Evolutionary conservation across 345 rosid species (phyloP).

Genomic region (Salix dunnii): DNA sequence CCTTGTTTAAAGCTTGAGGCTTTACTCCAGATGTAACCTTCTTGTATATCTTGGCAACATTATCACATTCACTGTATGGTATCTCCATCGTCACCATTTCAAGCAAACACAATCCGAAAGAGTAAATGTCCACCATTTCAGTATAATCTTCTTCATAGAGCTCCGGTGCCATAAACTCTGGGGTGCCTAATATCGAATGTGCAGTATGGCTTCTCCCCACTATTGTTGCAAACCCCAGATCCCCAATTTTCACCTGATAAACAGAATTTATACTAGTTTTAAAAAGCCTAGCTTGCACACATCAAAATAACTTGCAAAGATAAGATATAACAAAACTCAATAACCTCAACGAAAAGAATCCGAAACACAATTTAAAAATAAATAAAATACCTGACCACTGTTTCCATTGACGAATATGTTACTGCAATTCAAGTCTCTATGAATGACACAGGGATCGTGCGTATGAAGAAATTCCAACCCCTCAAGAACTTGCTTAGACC

Average conservation of each 20-base stretch:
- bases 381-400: conserved; percentile 45
- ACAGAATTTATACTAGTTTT: background rate
- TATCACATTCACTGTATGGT: conserved; percentile 67
- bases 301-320: too few species aligned
- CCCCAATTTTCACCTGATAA: conserved; percentile 63
- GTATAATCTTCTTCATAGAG: conserved; percentile 72
- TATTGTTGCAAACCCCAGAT: conserved; percentile 63
- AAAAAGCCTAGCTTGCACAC: background rate
- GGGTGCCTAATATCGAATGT: conserved; percentile 61
- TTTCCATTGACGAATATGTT: conserved; percentile 71
- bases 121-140: conserved; percentile 62
- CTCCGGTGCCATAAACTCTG: conserved; percentile 75
- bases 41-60: conserved; percentile 65
- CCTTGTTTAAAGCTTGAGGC: conserved; percentile 48
- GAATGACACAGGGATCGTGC: conserved; percentile 68
- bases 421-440: conserved; percentile 65
- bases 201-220: conserved; percentile 61
- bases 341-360: background rate
- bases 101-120: conserved; percentile 64
- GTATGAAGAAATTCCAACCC: conserved; percentile 63
- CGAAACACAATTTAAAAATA: background rate
- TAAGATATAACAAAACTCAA: too few species aligned
- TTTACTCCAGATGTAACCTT: conserved; percentile 54
- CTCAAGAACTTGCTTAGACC: conserved; percentile 63
- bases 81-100: conserved; percentile 70